Evolutionary conservation across 495 filamentous ascomycete species (phyloP).

Genomic region (Astrothelium macrocarpum): DNA sequence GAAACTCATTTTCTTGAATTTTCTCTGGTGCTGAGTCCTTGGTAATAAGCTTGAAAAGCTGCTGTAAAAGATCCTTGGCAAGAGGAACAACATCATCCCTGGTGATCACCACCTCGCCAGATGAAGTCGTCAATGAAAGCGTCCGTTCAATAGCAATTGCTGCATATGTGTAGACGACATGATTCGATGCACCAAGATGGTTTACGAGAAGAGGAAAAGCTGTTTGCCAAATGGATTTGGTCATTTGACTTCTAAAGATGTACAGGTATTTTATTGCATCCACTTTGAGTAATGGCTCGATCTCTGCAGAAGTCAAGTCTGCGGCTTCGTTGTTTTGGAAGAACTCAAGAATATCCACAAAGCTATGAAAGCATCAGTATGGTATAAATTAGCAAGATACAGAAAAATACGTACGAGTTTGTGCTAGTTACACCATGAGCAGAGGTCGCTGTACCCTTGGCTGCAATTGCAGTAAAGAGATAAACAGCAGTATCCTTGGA

Average conservation of each 20-base stretch:
- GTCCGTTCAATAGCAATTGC: slow-evolving; percentile 88
- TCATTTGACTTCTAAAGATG: slow-evolving; percentile 82
- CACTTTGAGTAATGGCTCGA: slow-evolving; percentile 82
- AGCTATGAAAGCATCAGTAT: not conserved
- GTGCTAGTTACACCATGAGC: slow-evolving; percentile 82
- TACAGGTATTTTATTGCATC: slow-evolving; percentile 97
- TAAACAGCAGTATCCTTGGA: slow-evolving; percentile 96
- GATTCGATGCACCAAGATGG: slow-evolving; percentile 75
- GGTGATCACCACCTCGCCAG: slow-evolving; percentile 64
- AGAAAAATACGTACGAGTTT: slow-evolving; percentile 47
- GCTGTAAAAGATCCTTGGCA: slow-evolving; percentile 75
- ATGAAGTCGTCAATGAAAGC: slow-evolving; percentile 64
- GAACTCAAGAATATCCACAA: slow-evolving; percentile 76
- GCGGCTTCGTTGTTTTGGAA: slow-evolving; percentile 81
- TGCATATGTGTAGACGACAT: slow-evolving; percentile 94
- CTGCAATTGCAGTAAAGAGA: slow-evolving; percentile 86
- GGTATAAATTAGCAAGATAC: not conserved
- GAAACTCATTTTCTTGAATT: slow-evolving; percentile 96
- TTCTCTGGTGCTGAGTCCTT: slow-evolving; percentile 73
- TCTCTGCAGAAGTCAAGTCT: slow-evolving; percentile 60
- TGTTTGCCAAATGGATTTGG: slow-evolving; percentile 75
- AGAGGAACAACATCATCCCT: slow-evolving; percentile 62
- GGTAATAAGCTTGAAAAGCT: slow-evolving; percentile 86
- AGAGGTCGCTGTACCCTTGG: slow-evolving; percentile 76
- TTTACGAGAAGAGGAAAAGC: slow-evolving; percentile 85